A percentile compares a stretch with the other conserved stretches of the same genome.
Conservation (phyloP, 176 grass and related monocot genomes). For the Alopecurus myosuroides region DNA sequence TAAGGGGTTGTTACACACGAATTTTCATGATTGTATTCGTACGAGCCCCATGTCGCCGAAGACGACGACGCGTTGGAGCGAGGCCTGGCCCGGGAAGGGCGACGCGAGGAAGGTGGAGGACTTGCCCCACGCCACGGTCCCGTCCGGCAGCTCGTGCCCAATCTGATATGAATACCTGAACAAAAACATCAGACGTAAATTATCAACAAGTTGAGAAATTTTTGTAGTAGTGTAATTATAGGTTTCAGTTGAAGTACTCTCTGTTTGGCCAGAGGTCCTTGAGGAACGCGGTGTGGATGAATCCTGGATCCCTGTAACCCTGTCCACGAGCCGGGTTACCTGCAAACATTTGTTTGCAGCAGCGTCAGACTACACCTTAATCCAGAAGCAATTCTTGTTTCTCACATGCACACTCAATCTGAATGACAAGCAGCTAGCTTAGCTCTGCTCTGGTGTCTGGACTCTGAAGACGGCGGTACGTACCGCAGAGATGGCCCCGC, state of each 20-base stretch:
- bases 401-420: background rate
- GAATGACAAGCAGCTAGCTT: background rate
- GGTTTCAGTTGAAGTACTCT: too few relatives aligned
- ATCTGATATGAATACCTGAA: conserved; percentile 70
- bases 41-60: conserved; percentile 84
- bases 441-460: background rate
- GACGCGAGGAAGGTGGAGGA: conserved; percentile 55
- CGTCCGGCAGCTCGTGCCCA: conserved; percentile 49
- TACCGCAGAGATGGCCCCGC: conserved; percentile 59
- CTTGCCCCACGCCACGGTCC: conserved; percentile 60
- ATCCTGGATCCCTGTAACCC: conserved; percentile 83
- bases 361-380: background rate
- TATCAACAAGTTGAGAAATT: background rate
- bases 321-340: conserved; percentile 62
- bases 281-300: conserved; percentile 79
- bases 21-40: background rate
- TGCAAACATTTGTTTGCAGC: background rate
- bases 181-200: background rate
- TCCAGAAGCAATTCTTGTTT: background rate
- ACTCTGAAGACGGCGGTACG: background rate
- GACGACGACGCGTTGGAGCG: conserved; percentile 60
- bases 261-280: conserved; percentile 84
- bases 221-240: too few relatives aligned
- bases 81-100: conserved; percentile 73
- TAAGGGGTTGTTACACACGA: background rate